Evolutionary conservation across 139 green algal genomes (phyloP).

Genomic region (Tetradesmus lagerheimii): DNA sequence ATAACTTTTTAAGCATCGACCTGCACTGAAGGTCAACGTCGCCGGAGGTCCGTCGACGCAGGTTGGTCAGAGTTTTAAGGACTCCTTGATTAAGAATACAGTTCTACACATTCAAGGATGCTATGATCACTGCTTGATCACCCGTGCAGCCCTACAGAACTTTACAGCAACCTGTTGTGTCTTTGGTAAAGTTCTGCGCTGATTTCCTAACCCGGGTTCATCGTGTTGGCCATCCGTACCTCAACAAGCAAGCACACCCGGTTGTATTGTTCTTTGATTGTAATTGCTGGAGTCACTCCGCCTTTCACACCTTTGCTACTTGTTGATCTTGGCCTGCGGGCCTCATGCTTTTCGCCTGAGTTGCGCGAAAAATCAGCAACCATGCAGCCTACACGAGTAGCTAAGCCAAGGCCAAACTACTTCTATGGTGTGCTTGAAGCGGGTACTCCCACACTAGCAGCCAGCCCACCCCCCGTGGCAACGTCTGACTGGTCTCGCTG

Average conservation of each 20-base stretch:
- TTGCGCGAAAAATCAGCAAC: neutral
- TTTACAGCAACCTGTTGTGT: neutral
- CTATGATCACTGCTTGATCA: neutral
- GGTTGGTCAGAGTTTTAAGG: neutral
- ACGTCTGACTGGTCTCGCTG: neutral
- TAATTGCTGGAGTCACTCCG: neutral
- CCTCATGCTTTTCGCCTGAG: neutral
- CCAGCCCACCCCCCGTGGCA: neutral
- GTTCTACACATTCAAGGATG: neutral
- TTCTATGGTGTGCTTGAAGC: neutral
- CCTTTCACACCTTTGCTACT: neutral
- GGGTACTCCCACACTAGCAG: neutral
- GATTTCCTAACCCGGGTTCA: neutral
- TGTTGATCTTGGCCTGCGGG: neutral
- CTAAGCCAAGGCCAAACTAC: neutral
- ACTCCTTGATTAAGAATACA: neutral
- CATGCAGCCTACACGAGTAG: neutral
- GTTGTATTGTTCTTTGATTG: neutral
- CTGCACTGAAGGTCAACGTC: neutral
- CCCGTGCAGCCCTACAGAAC: neutral
- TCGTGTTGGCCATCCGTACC: neutral
- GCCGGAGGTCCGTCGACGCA: neutral
- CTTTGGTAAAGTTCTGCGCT: neutral
- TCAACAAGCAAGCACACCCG: neutral
- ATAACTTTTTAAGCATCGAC: neutral